Evolutionary conservation across 306 rosid species (phyloP), one percentile per base, ranked within the genome.

Genomic region (Quercus agrifolia): DNA sequence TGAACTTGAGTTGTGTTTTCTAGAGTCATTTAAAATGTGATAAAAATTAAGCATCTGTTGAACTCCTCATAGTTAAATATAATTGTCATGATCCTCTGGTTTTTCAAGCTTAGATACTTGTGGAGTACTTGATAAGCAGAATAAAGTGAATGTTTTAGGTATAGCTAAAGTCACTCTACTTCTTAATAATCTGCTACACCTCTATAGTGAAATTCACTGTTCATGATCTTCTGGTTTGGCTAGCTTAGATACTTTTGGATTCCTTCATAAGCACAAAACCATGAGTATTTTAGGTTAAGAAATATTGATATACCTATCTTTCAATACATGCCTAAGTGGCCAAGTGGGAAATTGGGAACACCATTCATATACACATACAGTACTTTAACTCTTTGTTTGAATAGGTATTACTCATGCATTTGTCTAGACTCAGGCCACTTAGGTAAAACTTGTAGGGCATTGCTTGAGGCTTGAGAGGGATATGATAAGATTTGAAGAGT

Each of bases 331-430:
- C 54, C 12, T 11, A 12, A 2, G 54, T 12, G 54, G 54, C 4
- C 54, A 12, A 49, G 54, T 49, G 54, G 54, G 14, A 49, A 49
- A 49, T 12, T 49, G 54, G 54, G 15, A 49, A 49, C 1, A 3
- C 54, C 54, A 49, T 12, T 49, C 15, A 2, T 49, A 49, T 81
- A 33, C 35, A 56, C 64, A 41, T 33, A 38, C 55, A 61, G 55
- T 75, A 68, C 77, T 35, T 70, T 81, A 71, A 27, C 70, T 51
- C 81, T 20, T 76, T 66, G 79, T 64, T 1, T 82, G 70, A 49
- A 10, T 49, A 49, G 54, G 54, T 13, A 49, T 63, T 27, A 46
- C 38, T 23, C 73, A 72, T 72, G 27, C 28, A 33, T 64, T 49
- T 49, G 14, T 21, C 25, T 27, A 52, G 28, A 51, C 23, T 49